Evolutionary conservation across 176 grass and related monocot species (phyloP).

Genomic region (Themeda triandra): DNA sequence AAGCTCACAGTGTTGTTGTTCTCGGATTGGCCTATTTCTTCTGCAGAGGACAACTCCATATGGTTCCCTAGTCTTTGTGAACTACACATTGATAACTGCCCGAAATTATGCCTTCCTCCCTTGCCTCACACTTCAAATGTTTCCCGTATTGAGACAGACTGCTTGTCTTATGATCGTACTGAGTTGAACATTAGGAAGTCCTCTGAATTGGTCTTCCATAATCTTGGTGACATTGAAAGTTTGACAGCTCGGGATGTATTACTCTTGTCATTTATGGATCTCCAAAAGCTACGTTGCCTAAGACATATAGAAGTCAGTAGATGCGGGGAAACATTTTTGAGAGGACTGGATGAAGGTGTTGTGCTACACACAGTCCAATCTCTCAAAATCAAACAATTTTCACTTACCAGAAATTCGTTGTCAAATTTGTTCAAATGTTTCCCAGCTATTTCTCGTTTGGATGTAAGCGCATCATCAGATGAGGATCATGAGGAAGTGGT

Average conservation of each 20-base stretch:
- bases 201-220: neutral
- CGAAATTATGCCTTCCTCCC: neutral
- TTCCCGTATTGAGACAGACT: fast-evolving
- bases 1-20: neutral
- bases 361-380: neutral
- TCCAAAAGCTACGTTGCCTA: neutral
- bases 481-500: neutral
- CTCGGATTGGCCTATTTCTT: neutral
- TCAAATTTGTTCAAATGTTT: neutral
- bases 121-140: neutral
- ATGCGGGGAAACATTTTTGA: neutral
- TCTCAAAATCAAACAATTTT: fast-evolving
- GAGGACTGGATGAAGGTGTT: neutral
- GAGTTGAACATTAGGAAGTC: neutral
- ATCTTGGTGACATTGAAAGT: neutral
- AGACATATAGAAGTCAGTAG: fast-evolving
- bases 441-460: neutral
- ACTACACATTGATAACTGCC: fast-evolving
- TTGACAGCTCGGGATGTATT: fast-evolving
- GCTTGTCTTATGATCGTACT: neutral
- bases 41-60: neutral
- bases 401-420: neutral
- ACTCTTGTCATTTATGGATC: neutral
- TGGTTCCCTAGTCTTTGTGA: neutral
- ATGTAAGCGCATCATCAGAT: neutral